These are phyloP conservation scores for Eragrostis nindensis DNA, from an alignment of 176 grass and related monocot genomes.

Conservation along the genomic window DNA sequence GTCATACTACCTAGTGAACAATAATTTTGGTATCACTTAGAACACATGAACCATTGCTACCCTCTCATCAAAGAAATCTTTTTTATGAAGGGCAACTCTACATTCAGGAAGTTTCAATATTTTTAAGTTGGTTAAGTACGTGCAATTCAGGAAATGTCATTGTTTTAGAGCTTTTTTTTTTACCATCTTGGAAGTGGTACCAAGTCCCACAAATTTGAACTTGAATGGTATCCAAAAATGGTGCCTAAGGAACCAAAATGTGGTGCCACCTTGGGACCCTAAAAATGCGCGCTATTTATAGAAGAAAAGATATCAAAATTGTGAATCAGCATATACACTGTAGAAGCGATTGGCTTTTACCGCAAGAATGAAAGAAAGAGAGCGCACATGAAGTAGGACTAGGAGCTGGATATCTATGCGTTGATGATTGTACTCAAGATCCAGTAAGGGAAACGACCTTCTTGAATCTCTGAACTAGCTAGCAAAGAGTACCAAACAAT, in stretches of 20 bases:
- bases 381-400: not conserved
- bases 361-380: not conserved
- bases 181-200: too few relatives aligned
- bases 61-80: not conserved
- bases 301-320: not conserved
- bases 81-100: not conserved
- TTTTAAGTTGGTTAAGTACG: not conserved
- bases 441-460: constrained; percentile 4
- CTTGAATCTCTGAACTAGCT: constrained; percentile 22
- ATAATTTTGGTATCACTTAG: not conserved
- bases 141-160: not conserved
- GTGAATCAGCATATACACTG: not conserved
- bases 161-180: not conserved
- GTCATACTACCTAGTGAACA: not conserved
- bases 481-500: constrained; percentile 44
- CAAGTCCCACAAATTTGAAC: too few relatives aligned
- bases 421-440: constrained; percentile 38
- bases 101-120: not conserved
- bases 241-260: too few relatives aligned
- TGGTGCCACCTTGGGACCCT: too few relatives aligned
- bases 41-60: not conserved
- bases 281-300: too few relatives aligned
- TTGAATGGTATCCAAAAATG: too few relatives aligned
- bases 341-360: not conserved
- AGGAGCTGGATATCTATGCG: not conserved